Evolutionary conservation across 2,329 filamentous ascomycete species (phyloP).

Genomic region (Ophiognomonia clavigignenti-juglandacearum): DNA sequence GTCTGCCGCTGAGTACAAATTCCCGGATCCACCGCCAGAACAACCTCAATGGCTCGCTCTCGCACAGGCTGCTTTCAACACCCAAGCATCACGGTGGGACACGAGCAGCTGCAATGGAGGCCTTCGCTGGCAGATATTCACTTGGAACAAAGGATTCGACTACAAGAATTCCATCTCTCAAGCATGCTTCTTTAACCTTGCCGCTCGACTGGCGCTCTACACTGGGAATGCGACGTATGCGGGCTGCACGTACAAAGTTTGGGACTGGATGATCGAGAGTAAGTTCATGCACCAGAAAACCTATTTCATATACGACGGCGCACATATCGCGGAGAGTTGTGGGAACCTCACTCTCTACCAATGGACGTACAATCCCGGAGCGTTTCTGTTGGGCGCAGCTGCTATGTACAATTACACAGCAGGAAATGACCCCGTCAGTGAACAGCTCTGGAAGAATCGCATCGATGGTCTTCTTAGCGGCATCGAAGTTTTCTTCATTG

Average conservation of each 20-base stretch:
- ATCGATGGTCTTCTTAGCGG: slow-evolving; percentile 52
- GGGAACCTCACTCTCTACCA: slow-evolving; percentile 54
- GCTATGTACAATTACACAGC: slow-evolving; percentile 63
- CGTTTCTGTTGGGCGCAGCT: slow-evolving; percentile 60
- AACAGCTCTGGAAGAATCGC: slow-evolving; percentile 49
- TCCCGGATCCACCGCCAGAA: slow-evolving; percentile 48
- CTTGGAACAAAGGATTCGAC: slow-evolving; percentile 67
- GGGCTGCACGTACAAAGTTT: slow-evolving; percentile 67
- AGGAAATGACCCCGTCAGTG: slow-evolving; percentile 20
- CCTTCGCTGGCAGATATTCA: slow-evolving; percentile 75
- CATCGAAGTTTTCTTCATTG: slow-evolving; percentile 44
- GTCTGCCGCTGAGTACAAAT: slow-evolving; percentile 62
- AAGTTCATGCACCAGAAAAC: slow-evolving; percentile 49
- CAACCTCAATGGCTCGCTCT: slow-evolving; percentile 62
- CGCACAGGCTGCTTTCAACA: slow-evolving; percentile 72
- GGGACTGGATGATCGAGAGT: slow-evolving; percentile 57
- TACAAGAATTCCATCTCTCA: slow-evolving; percentile 47
- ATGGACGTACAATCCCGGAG: slow-evolving; percentile 66
- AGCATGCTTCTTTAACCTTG: slow-evolving; percentile 44
- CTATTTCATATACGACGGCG: slow-evolving; percentile 54
- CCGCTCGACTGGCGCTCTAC: slow-evolving; percentile 64
- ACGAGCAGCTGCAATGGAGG: slow-evolving; percentile 61
- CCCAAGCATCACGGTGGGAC: slow-evolving; percentile 69
- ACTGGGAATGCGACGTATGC: slow-evolving; percentile 70
- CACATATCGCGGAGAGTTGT: slow-evolving; percentile 53